These are phyloP conservation scores for Diaporthe sp. DNA, from an alignment of 2,329 filamentous ascomycete genomes.

Conservation along the genomic window DNA sequence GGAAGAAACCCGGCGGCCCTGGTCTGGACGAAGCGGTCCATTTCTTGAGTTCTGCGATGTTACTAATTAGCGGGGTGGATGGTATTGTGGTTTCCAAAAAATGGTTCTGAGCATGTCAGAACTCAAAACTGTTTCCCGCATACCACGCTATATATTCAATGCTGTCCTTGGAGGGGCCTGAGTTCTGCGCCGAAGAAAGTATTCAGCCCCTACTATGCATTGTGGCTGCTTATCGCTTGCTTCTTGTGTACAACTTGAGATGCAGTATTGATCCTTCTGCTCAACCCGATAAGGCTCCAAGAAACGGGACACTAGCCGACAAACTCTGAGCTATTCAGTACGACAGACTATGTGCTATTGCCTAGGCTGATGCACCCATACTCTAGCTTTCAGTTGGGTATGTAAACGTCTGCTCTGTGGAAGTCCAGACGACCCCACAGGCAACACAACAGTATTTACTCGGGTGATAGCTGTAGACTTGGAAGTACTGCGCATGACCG, in stretches of 20 bases:
- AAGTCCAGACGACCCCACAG: neutral
- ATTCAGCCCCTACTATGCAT: neutral
- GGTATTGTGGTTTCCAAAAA: neutral
- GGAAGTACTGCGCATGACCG: neutral
- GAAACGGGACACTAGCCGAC: neutral
- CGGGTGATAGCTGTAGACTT: neutral
- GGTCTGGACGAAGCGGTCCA: neutral
- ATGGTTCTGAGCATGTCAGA: neutral
- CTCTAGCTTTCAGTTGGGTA: neutral
- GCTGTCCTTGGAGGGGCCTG: neutral
- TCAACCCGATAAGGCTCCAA: neutral
- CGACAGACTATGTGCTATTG: neutral
- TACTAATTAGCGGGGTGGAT: neutral
- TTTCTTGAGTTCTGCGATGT: neutral
- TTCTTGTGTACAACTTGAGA: neutral
- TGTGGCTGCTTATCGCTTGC: neutral
- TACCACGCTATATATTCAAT: neutral
- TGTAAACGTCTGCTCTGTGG: neutral
- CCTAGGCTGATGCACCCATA: neutral
- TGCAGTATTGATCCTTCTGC: neutral
- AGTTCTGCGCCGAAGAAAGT: neutral
- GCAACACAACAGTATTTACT: neutral
- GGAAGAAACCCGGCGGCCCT: neutral
- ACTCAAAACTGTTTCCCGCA: neutral
- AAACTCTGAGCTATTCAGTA: slow-evolving; percentile 1